Conservation (phyloP, 2,329 filamentous ascomycete genomes). For the Sclerotinia nivalis region DNA sequence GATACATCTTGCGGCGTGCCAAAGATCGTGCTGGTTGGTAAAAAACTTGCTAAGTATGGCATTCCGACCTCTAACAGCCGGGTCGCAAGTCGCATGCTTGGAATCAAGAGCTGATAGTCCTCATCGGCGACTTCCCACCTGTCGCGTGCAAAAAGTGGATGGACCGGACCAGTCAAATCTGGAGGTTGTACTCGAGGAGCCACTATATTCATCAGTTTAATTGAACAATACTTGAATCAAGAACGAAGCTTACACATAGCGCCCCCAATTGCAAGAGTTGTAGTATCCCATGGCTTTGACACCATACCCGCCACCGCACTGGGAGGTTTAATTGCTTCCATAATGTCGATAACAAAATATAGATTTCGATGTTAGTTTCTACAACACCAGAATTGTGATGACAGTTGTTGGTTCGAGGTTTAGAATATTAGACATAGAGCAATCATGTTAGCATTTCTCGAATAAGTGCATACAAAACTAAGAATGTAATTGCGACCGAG, state of each 20-base stretch:
- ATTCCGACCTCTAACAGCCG: constrained; percentile 32
- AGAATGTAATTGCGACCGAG: neutral
- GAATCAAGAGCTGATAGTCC: constrained; percentile 32
- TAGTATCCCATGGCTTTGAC: constrained; percentile 17
- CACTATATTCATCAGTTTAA: constrained; percentile 1
- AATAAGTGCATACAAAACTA: neutral
- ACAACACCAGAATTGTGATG: neutral
- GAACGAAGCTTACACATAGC: constrained; percentile 10
- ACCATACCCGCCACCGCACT: neutral
- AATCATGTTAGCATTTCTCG: neutral
- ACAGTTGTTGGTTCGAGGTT: neutral
- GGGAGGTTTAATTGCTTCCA: neutral
- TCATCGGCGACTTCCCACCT: constrained; percentile 30
- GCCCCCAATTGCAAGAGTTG: constrained; percentile 9
- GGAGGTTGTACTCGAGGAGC: neutral
- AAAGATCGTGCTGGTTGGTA: constrained; percentile 28
- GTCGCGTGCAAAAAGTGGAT: constrained; percentile 29
- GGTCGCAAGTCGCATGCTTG: constrained; percentile 35
- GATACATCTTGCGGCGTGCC: neutral
- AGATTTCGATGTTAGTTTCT: neutral
- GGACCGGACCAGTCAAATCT: constrained; percentile 23
- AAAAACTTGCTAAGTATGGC: constrained; percentile 34
- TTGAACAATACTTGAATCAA: neutral
- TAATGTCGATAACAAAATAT: neutral
- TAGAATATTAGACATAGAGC: neutral